Conservation (phyloP, 148 eudicot genomes). For the Rhododendron mucronatum region DNA sequence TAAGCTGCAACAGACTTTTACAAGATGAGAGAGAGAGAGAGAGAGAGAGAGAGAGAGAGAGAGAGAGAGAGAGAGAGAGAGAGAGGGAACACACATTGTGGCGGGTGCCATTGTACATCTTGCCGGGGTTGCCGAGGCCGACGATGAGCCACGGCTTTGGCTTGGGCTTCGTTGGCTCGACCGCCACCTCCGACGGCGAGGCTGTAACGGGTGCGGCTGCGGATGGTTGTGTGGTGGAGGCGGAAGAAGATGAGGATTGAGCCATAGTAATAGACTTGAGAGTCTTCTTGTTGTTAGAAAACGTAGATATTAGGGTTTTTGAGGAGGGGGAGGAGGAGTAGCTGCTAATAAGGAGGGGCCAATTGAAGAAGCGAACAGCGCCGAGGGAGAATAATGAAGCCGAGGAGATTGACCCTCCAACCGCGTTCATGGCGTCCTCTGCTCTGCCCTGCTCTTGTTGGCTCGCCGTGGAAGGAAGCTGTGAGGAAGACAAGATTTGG, state of each 20-base stretch:
- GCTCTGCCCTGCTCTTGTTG: not conserved
- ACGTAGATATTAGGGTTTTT: not conserved
- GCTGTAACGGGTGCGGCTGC: not conserved
- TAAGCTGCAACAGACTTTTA: not conserved
- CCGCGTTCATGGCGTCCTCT: not conserved
- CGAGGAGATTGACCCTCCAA: not conserved
- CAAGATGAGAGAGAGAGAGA: too few species aligned
- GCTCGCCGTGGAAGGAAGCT: not conserved
- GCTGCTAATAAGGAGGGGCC: not conserved
- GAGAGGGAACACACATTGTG: slow-evolving; percentile 21
- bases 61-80: not conserved
- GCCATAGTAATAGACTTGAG: not conserved
- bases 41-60: too few species aligned
- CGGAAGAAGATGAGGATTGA: not conserved
- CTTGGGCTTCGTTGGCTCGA: not conserved
- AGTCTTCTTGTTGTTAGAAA: not conserved
- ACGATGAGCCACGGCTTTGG: slow-evolving; percentile 29
- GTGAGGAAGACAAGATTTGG: not conserved
- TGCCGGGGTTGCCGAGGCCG: slow-evolving; percentile 34
- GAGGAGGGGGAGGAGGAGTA: not conserved
- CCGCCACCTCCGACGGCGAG: not conserved
- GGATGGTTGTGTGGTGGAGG: not conserved
- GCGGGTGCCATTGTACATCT: slow-evolving; percentile 23
- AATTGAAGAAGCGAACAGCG: not conserved
- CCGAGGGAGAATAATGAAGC: not conserved